Evolutionary conservation across 257 asterid genomes (phyloP).

Genomic region (Salvia splendens): DNA sequence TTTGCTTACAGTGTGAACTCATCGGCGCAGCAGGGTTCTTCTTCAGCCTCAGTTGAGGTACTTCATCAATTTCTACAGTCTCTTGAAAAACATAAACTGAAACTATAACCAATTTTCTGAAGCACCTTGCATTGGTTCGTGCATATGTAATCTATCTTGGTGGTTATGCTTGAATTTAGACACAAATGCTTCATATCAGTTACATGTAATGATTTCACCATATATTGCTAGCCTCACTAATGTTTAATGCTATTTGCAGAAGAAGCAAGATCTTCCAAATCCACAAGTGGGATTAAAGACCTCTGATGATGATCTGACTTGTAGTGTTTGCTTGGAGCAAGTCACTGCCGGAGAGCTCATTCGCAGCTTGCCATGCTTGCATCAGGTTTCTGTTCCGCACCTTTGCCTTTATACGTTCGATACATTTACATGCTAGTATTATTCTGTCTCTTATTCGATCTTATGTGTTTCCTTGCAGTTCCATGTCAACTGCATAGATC

Average conservation of each 20-base stretch:
- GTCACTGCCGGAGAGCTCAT: conserved; percentile 79
- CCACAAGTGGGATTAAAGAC: conserved; percentile 47
- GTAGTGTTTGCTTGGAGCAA: conserved; percentile 99
- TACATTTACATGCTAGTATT: conserved; percentile 4
- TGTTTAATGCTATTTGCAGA: conserved; percentile 43
- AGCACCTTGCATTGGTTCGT: not conserved
- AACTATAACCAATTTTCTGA: not conserved
- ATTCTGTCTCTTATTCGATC: not conserved
- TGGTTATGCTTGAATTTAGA: too few species aligned
- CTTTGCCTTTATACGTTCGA: conserved; percentile 3
- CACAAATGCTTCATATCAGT: not conserved
- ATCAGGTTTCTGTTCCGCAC: conserved; percentile 57
- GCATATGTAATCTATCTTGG: too few species aligned
- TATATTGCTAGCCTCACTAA: not conserved
- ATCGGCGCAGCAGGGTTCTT: conserved; percentile 62
- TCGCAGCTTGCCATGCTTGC: conserved; percentile 98
- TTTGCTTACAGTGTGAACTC: conserved; percentile 59
- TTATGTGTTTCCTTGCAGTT: conserved; percentile 50
- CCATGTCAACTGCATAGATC: conserved; percentile 94
- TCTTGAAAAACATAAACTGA: conserved; percentile 6
- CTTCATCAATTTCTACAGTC: conserved; percentile 20
- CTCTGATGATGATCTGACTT: conserved; percentile 82
- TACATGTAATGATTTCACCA: not conserved
- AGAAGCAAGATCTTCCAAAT: conserved; percentile 62
- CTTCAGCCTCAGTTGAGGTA: conserved; percentile 81